phyloP scores from a whole-genome alignment of 495 filamentous ascomycete species.

The Pyrenula massariospora region DNA sequence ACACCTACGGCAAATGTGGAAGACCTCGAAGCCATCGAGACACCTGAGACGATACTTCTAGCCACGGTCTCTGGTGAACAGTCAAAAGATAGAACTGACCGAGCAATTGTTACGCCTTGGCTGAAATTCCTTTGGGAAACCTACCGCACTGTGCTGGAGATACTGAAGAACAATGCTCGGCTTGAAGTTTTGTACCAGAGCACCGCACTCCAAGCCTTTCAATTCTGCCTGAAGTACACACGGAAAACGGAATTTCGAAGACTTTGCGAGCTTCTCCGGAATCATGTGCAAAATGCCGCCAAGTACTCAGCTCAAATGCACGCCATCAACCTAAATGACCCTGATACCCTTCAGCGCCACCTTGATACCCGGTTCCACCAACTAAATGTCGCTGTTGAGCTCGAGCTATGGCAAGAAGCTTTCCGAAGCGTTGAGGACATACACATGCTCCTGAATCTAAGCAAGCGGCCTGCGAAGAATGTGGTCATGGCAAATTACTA shows the following conservation, averaged over 20 bases:
- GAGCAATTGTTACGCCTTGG: conserved; percentile 97
- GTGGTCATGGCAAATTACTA: conserved; percentile 99
- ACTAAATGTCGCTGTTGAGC: conserved; percentile 92
- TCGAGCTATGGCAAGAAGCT: conserved; percentile 98
- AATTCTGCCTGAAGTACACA: conserved; percentile 95
- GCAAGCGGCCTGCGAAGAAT: conserved; percentile 99
- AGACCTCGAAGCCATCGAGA: conserved; percentile 93
- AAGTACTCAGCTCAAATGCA: conserved; percentile 99
- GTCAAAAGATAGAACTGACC: conserved; percentile 89
- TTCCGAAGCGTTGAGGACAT: conserved; percentile 99
- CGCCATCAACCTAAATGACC: conserved; percentile 95
- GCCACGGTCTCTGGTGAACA: conserved; percentile 98
- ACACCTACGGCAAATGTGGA: conserved; percentile 68
- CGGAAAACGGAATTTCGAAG: conserved; percentile 98
- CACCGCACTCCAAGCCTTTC: conserved; percentile 94
- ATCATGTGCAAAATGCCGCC: conserved; percentile 97
- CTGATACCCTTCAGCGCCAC: conserved; percentile 93
- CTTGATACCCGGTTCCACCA: conserved; percentile 97
- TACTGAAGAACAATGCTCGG: conserved; percentile 96
- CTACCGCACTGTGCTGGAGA: conserved; percentile 97
- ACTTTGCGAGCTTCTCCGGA: conserved; percentile 93
- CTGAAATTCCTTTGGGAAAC: conserved; percentile 99
- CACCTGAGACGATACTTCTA: conserved; percentile 93
- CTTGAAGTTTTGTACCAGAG: conserved; percentile 97
- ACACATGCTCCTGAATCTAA: conserved; percentile 93